phyloP scores from a whole-genome alignment of 2,329 filamentous ascomycete species.

The Didymella sp. region DNA sequence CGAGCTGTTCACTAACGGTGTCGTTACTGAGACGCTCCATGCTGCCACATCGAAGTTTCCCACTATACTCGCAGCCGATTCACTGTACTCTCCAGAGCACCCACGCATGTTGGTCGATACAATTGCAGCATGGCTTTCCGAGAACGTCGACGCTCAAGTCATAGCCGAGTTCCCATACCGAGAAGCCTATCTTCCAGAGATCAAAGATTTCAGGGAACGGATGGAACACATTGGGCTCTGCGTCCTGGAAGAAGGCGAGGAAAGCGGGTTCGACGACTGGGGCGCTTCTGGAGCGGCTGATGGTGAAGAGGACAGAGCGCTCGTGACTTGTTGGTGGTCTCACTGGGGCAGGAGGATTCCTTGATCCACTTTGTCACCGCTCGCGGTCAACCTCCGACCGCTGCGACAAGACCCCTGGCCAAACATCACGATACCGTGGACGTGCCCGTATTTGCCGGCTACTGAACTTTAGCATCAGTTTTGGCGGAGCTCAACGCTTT shows the following conservation, averaged over 20 bases:
- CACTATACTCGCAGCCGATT: slow-evolving; percentile 83
- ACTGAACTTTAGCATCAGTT: slow-evolving; percentile 2
- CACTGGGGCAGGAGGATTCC: slow-evolving; percentile 58
- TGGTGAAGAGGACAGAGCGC: slow-evolving; percentile 54
- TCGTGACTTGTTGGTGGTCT: slow-evolving; percentile 74
- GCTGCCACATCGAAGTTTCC: slow-evolving; percentile 46
- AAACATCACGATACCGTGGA: slow-evolving; percentile 9
- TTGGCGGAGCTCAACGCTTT: slow-evolving; percentile 2
- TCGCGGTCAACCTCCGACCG: slow-evolving; percentile 14
- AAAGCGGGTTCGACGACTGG: slow-evolving; percentile 78
- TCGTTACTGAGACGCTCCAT: slow-evolving; percentile 10
- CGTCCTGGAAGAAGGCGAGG: slow-evolving; percentile 66
- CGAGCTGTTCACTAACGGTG: slow-evolving; percentile 22
- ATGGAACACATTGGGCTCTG: slow-evolving; percentile 64
- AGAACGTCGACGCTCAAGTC: slow-evolving; percentile 65
- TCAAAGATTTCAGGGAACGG: slow-evolving; percentile 65
- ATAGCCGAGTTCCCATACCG: slow-evolving; percentile 83
- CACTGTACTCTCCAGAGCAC: slow-evolving; percentile 85
- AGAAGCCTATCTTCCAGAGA: slow-evolving; percentile 71
- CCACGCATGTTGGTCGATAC: slow-evolving; percentile 75
- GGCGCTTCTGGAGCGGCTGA: slow-evolving; percentile 54
- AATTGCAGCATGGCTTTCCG: slow-evolving; percentile 71
- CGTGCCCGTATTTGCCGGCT: slow-evolving; percentile 7
- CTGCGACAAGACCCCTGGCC: neutral
- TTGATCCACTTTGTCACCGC: slow-evolving; percentile 24